Evolutionary conservation across 1,284 basidiomycete species (phyloP).

Genomic region (Malassezia dermatis): DNA sequence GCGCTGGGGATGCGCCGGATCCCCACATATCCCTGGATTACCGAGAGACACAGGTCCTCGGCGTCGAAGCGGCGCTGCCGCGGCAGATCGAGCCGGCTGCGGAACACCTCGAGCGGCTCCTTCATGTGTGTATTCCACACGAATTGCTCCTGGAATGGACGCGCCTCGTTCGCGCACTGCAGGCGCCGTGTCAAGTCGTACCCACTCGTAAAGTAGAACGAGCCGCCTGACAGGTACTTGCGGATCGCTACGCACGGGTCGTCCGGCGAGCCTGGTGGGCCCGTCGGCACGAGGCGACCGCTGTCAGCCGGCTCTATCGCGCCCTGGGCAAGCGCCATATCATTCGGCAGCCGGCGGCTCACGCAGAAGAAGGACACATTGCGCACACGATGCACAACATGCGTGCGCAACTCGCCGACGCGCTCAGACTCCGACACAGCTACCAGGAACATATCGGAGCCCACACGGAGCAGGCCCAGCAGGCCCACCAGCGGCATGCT

Average conservation of each 20-base stretch:
- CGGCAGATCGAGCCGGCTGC: constrained; percentile 60
- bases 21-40: constrained; percentile 82
- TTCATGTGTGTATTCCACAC: constrained; percentile 78
- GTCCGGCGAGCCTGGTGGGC: constrained; percentile 50
- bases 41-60: constrained; percentile 50
- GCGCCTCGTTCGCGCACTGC: constrained; percentile 21
- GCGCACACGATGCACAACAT: constrained; percentile 27
- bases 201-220: constrained; percentile 81
- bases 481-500: constrained; percentile 7
- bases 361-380: constrained; percentile 40
- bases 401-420: constrained; percentile 28
- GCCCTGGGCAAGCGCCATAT: constrained; percentile 16
- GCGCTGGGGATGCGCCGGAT: background rate
- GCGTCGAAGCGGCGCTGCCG: constrained; percentile 55
- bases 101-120: constrained; percentile 66
- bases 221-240: constrained; percentile 80
- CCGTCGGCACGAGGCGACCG: constrained; percentile 21
- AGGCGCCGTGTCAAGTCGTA: constrained; percentile 62
- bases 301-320: constrained; percentile 13
- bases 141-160: constrained; percentile 48
- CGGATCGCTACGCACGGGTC: constrained; percentile 81
- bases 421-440: constrained; percentile 26
- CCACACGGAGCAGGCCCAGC: constrained; percentile 7
- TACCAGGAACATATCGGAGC: constrained; percentile 31
- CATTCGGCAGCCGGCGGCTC: constrained; percentile 33